phyloP scores from a whole-genome alignment of 441 rosid genomes.

The Croton laevigatus region DNA sequence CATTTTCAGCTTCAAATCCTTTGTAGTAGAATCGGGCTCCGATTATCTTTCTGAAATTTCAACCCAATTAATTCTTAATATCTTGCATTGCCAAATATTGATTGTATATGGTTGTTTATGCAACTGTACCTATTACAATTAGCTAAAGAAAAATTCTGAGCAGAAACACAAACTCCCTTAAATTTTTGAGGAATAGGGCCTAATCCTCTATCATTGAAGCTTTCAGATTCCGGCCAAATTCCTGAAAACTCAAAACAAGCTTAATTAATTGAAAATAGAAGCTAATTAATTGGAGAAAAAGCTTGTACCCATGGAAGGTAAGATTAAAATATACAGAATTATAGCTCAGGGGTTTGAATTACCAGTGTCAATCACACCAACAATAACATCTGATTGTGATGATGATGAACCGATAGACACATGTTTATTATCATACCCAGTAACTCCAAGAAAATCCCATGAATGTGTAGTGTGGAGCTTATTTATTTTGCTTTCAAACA shows the following conservation, averaged over 20 bases:
- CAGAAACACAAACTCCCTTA: slow-evolving; percentile 44
- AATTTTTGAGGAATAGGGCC: slow-evolving; percentile 44
- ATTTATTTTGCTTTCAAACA: slow-evolving; percentile 39
- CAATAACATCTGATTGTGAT: slow-evolving; percentile 35
- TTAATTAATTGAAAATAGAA: too few relatives aligned
- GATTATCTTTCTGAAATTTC: slow-evolving; percentile 34
- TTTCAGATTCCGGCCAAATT: slow-evolving; percentile 50
- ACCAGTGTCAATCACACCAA: slow-evolving; percentile 53
- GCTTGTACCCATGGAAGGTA: too few relatives aligned
- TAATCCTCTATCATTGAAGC: slow-evolving; percentile 40
- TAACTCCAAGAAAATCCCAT: slow-evolving; percentile 50
- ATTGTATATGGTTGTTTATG: neutral
- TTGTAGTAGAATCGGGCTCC: slow-evolving; percentile 44
- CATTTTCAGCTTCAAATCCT: slow-evolving; percentile 42
- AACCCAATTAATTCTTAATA: too few relatives aligned
- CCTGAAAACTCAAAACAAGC: slow-evolving; percentile 24
- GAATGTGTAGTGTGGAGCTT: slow-evolving; percentile 53
- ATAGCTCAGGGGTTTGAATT: neutral
- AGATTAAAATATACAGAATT: too few relatives aligned
- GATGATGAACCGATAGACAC: slow-evolving; percentile 19
- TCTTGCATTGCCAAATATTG: neutral
- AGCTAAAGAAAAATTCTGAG: slow-evolving; percentile 35
- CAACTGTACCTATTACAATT: slow-evolving; percentile 38
- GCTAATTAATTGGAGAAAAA: too few relatives aligned
- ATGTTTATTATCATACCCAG: slow-evolving; percentile 22